Evolutionary conservation across 176 grass and related monocot species (phyloP), one percentile per base, ranked within the genome.

Genomic region (Ananas comosus): DNA sequence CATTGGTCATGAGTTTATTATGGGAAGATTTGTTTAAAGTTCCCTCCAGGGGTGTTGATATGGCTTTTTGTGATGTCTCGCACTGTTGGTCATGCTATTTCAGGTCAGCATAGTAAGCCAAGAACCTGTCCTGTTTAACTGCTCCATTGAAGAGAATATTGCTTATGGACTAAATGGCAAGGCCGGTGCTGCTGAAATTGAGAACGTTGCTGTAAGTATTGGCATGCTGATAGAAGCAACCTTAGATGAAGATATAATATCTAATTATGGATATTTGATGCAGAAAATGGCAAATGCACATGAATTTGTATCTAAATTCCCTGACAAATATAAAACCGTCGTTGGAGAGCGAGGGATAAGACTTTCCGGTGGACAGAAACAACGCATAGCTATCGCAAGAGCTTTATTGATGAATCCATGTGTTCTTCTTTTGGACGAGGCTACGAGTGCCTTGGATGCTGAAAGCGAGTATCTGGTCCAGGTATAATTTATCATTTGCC

Each of bases 221-320:
- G 61, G 8, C 25, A 74, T 73, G 10, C 29, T 33, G 29, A 33
- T 33, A 3, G 29, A 33, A 33, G 29, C 3, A 33, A 33, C 29
- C 29, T 33, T 33, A 33, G 29, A 33, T 33, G 29, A 33, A 33
- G 29, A 33, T 33, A 33, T 33, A 33, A 33, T 33, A 33, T 3
- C 29, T 68, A 68, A 68, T 14, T 49, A 68, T 47, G 3, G 9
- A 25, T 68, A 33, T 16, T 33, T 16, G 6, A 13, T 79, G 27
- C 89, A 97, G 94, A 97, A 81, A 90, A 97, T 97, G 94, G 94
- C 94, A 58, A 97, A 97, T 49, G 94, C 94, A 2, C 94, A 97
- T 11, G 76, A 71, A 51, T 97, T 97, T 71, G 83, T 97, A 83
- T 92, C 81, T 51, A 76, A 75, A 53, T 97, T 97, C 70, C 94